These are phyloP conservation scores for Leccinum boreale DNA, from an alignment of 768 basidiomycete species.

Conservation along the genomic window DNA sequence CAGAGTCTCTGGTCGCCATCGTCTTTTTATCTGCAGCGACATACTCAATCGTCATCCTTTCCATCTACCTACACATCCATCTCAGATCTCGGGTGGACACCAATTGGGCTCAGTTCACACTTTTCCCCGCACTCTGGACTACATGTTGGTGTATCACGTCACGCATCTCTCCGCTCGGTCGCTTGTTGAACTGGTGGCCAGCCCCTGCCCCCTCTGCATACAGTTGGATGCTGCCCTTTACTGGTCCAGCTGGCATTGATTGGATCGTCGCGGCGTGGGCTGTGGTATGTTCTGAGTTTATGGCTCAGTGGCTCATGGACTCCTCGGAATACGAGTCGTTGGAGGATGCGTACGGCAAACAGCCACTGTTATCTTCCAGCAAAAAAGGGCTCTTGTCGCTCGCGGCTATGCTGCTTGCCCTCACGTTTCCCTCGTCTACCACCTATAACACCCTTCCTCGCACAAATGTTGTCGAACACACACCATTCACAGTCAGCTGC, in stretches of 20 bases:
- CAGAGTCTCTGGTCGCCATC: slow-evolving; percentile 47
- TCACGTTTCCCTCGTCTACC: slow-evolving; percentile 58
- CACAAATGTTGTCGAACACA: slow-evolving; percentile 38
- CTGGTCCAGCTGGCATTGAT: slow-evolving; percentile 62
- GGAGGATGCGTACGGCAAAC: slow-evolving; percentile 6
- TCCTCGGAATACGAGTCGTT: slow-evolving; percentile 14
- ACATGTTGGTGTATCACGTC: slow-evolving; percentile 55
- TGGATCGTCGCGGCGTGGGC: slow-evolving; percentile 80
- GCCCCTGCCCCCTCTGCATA: slow-evolving; percentile 58
- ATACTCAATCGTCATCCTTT: slow-evolving; percentile 41
- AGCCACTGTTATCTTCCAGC: slow-evolving; percentile 16
- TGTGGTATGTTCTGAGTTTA: slow-evolving; percentile 52
- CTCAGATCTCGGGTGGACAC: slow-evolving; percentile 27
- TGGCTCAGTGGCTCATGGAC: slow-evolving; percentile 59
- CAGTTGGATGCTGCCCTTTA: slow-evolving; percentile 54
- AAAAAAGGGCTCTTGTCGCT: slow-evolving; percentile 36
- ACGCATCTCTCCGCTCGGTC: slow-evolving; percentile 61
- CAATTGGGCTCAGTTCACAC: slow-evolving; percentile 43
- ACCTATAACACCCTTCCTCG: slow-evolving; percentile 36
- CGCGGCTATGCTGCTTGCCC: slow-evolving; percentile 36
- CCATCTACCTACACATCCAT: slow-evolving; percentile 39
- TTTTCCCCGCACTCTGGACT: slow-evolving; percentile 73
- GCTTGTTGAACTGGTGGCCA: slow-evolving; percentile 61
- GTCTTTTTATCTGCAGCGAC: slow-evolving; percentile 39
- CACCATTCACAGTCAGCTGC: slow-evolving; percentile 64